Evolutionary conservation across 1,139 yeast species (phyloP).

Genomic region (Protomyces inouyei): DNA sequence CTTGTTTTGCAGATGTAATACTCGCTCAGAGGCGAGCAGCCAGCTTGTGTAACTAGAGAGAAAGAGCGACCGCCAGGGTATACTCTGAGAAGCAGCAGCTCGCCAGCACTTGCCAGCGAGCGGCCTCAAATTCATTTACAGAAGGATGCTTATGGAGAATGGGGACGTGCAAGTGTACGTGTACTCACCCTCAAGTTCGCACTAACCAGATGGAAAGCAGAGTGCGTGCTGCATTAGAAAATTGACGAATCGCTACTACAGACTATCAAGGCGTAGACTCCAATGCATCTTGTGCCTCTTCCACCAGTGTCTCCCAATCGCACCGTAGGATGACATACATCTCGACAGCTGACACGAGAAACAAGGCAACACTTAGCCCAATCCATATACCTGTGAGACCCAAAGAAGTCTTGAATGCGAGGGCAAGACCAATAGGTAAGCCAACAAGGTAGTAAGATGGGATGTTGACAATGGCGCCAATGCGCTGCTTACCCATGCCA

Average conservation of each 20-base stretch:
- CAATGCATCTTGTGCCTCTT: conserved; percentile 3
- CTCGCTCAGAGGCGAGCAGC: background rate
- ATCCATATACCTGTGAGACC: conserved; percentile 73
- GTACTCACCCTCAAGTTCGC: background rate
- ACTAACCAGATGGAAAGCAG: background rate
- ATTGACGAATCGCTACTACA: background rate
- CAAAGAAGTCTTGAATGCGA: conserved; percentile 53
- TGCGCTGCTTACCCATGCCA: conserved; percentile 76
- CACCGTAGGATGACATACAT: conserved; percentile 5
- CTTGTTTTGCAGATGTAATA: background rate
- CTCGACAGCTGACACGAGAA: conserved; percentile 16
- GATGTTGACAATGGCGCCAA: conserved; percentile 74
- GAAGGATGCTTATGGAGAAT: background rate
- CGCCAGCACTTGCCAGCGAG: background rate
- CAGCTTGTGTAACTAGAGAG: background rate
- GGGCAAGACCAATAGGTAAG: conserved; percentile 61
- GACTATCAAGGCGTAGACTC: background rate
- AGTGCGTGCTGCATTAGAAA: background rate
- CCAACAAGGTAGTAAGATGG: conserved; percentile 65
- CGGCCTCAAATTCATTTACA: background rate
- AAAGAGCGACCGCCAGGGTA: background rate
- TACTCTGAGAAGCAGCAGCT: background rate
- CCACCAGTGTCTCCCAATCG: conserved; percentile 12
- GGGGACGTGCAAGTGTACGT: background rate
- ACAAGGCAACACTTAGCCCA: conserved; percentile 72